Conservation (phyloP, 352 stramenopile genomes). For the Globisporangium okanoganense region DNA sequence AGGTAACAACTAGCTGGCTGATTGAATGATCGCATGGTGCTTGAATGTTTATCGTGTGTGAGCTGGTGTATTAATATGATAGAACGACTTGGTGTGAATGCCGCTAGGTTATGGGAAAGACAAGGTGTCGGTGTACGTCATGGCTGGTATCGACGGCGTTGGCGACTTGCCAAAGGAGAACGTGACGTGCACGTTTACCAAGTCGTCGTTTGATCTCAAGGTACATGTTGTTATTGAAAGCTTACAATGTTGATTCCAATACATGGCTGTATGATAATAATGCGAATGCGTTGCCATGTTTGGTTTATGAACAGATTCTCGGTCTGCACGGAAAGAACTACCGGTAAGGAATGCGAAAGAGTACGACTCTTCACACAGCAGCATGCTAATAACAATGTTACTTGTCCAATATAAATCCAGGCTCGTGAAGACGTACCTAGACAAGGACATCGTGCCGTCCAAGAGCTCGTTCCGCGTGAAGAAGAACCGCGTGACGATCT, state of each 20-base stretch:
- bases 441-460: constrained; percentile 74
- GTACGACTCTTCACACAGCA: too few species aligned
- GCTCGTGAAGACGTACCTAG: constrained; percentile 68
- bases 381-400: neutral
- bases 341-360: constrained; percentile 16
- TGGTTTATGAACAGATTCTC: constrained; percentile 36
- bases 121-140: constrained; percentile 81
- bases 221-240: too few species aligned
- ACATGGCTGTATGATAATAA: neutral
- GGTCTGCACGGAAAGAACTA: constrained; percentile 74
- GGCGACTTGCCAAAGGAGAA: constrained; percentile 67
- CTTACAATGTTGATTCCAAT: too few species aligned
- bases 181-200: constrained; percentile 75
- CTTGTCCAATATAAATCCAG: constrained; percentile 18
- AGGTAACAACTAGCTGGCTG: too few species aligned
- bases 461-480: constrained; percentile 83
- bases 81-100: neutral
- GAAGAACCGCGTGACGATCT: constrained; percentile 84
- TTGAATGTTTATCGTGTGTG: neutral
- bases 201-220: constrained; percentile 83
- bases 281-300: neutral
- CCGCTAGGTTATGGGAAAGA: constrained; percentile 71
- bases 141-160: constrained; percentile 79
- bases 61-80: neutral
- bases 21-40: neutral